Base-by-base conservation (phyloP, 371 early-diverging fungal species). In the Synchytrium microbalum region DNA sequence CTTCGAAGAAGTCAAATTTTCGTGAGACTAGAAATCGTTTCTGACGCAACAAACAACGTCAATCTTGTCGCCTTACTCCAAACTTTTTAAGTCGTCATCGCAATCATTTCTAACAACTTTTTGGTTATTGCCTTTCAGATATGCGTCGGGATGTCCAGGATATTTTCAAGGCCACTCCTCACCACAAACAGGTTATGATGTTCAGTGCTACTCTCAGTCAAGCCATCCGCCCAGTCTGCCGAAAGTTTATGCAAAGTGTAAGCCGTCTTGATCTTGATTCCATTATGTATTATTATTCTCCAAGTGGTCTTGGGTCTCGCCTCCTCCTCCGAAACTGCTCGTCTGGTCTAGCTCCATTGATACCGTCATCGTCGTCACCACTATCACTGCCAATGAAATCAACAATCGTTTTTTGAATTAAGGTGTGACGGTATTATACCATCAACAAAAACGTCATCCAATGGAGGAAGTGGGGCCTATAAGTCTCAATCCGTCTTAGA, bases 121-220 rank as follows among this genome's bases (percentile, higher is more conserved):
- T n/a, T n/a, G n/a, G 5, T 5, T 61, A 51, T 67, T 58, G 57
- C 16, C 1, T 1, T 29, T 38, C 57, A 88, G 95, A 95, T 67
- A 96, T 98, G 97, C 91, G 98, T 65, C 84, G 89, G 55, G 95
- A 95, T 76, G 92, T 98, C 13, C 97, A 98, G 74, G 92, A 92
- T 30, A 96, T 98, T 63, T 96, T 96, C 90, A 78, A 87, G 26
- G 73, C 89, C 16, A 94, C 95, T 2, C 96, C 96, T 29, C 93
- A 92, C 73, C 86, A 89, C 75, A 98, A 98, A 84, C 98, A 98
- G 77, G 94, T 93, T 52, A 92, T 98, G 90, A 96, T 98, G 96
- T 98, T 93, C 78, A 87, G 88, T 52, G 98, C 98, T 24, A 98
- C 98, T 24, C 76, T 98, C 61, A 85, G 86, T 80, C 90, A 92